Evolutionary conservation across 306 rosid species (phyloP).

Genomic region (Hylodesmum podocarpum): DNA sequence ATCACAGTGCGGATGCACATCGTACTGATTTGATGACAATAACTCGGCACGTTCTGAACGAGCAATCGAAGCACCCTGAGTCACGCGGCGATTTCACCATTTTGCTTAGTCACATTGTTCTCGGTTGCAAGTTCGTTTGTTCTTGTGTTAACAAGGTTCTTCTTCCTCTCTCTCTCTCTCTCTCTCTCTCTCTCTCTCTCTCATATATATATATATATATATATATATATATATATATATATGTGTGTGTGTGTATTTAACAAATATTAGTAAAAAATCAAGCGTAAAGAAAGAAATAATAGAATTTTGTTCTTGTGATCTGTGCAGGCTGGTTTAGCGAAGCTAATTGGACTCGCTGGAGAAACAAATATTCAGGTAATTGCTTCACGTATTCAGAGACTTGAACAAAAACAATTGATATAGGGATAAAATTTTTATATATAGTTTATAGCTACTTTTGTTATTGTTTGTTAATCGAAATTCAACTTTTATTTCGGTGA

Average conservation of each 20-base stretch:
- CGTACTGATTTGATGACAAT: slow-evolving; percentile 97
- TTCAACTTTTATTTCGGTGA: too few relatives aligned
- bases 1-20: slow-evolving; percentile 84
- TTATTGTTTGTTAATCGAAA: too few relatives aligned
- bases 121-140: slow-evolving; percentile 96
- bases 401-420: too few relatives aligned
- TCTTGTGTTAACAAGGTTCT: slow-evolving; percentile 76
- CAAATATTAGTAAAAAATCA: neutral
- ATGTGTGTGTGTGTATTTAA: too few relatives aligned
- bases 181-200: too few relatives aligned
- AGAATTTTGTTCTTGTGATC: neutral
- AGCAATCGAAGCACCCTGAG: slow-evolving; percentile 82
- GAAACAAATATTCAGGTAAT: slow-evolving; percentile 96
- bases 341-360: slow-evolving; percentile 98
- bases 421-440: too few relatives aligned
- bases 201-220: too few relatives aligned
- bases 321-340: slow-evolving; percentile 93
- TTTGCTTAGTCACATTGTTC: slow-evolving; percentile 94
- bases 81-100: slow-evolving; percentile 95
- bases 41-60: slow-evolving; percentile 83
- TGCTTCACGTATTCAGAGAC: too few relatives aligned
- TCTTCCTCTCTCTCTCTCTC: neutral
- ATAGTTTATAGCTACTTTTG: too few relatives aligned
- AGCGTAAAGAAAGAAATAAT: neutral
- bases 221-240: too few relatives aligned